These are phyloP conservation scores for Physocladia obscura DNA, from an alignment of 192 early-diverging fungal genomes.

Conservation along the genomic window DNA sequence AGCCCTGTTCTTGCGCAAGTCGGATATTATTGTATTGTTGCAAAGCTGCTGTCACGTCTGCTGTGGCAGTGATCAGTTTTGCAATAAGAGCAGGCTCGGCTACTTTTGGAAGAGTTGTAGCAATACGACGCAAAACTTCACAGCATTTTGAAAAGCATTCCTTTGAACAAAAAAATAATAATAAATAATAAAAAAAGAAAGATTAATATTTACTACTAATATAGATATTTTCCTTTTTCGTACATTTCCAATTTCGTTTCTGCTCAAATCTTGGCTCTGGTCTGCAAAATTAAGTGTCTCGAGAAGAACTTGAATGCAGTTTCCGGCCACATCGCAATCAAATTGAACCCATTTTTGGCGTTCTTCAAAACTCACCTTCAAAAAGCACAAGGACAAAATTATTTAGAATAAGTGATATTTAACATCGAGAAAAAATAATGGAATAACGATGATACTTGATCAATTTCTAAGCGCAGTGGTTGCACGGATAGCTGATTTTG, in stretches of 20 bases:
- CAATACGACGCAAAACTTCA: conserved; percentile 9
- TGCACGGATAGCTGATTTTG: not conserved
- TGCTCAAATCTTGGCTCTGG: not conserved
- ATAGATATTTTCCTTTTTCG: too few relatives aligned
- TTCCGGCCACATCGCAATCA: conserved; percentile 21
- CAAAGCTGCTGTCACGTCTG: conserved; percentile 3
- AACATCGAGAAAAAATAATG: not conserved
- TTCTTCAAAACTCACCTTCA: conserved; percentile 10
- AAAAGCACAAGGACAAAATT: not conserved
- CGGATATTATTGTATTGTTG: conserved; percentile 13
- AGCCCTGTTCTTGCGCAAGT: too few relatives aligned
- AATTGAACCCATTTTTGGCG: conserved; percentile 20
- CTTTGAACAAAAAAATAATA: not conserved
- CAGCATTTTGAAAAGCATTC: conserved; percentile 15
- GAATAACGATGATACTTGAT: not conserved
- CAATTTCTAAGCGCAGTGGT: conserved; percentile 6
- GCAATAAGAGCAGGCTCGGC: conserved; percentile 23
- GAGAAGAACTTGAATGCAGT: conserved; percentile 9
- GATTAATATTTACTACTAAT: too few relatives aligned
- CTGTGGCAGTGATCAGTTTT: conserved; percentile 16
- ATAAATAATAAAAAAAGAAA: not conserved
- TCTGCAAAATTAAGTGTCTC: conserved; percentile 15
- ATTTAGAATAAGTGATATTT: not conserved
- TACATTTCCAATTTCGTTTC: conserved; percentile 14
- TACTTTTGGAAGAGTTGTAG: conserved; percentile 8